phyloP scores from a whole-genome alignment of 1,284 basidiomycete species.

The Filobasidium uniguttulatum region DNA sequence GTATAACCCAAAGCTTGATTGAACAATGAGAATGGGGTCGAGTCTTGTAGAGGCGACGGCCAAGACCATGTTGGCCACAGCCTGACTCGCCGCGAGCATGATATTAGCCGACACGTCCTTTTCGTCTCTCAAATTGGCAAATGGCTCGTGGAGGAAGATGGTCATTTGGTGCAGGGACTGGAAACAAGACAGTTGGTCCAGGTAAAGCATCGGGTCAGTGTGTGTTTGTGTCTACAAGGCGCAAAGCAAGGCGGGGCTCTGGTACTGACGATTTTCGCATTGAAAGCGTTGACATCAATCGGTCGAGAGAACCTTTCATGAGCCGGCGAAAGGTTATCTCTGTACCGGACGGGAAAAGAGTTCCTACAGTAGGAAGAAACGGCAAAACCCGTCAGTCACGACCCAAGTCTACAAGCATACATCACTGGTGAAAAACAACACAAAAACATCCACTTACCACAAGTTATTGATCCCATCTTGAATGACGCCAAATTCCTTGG shows the following conservation, averaged over 20 bases:
- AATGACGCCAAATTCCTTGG: constrained; percentile 23
- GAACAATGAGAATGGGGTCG: constrained; percentile 18
- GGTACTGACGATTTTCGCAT: too few species aligned
- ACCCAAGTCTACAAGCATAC: too few species aligned
- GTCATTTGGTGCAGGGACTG: constrained; percentile 26
- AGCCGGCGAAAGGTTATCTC: too few species aligned
- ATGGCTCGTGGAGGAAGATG: constrained; percentile 32
- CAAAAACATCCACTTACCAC: constrained; percentile 7
- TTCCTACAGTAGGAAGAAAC: too few species aligned
- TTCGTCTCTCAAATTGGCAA: constrained; percentile 27
- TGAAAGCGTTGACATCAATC: too few species aligned
- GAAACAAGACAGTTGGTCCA: too few species aligned
- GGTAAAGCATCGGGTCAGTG: not conserved
- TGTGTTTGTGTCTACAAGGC: not conserved
- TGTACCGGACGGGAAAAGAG: too few species aligned
- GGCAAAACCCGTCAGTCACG: too few species aligned
- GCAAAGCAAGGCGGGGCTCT: too few species aligned
- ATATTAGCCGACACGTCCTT: constrained; percentile 26
- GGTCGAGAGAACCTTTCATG: too few species aligned
- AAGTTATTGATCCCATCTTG: constrained; percentile 21
- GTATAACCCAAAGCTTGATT: constrained; percentile 17
- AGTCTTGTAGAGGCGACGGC: constrained; percentile 24
- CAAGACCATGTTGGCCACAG: constrained; percentile 27
- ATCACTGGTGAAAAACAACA: too few species aligned
- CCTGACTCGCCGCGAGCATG: constrained; percentile 25